These are phyloP conservation scores for Claviceps monticola DNA, from an alignment of 2,329 filamentous ascomycete species.

Conservation along the genomic window DNA sequence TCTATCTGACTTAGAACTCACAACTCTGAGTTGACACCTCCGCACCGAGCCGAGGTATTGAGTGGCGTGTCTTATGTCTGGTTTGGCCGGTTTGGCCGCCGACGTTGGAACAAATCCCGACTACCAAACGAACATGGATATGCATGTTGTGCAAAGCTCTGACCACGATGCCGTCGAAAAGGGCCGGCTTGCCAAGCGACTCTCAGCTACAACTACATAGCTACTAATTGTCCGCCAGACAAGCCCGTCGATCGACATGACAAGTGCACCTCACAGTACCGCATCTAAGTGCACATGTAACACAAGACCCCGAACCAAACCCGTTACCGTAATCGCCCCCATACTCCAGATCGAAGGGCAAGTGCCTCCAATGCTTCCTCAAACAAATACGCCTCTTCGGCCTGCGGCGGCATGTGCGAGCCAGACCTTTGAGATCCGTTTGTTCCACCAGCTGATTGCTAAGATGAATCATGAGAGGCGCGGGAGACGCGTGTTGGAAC, in stretches of 20 bases:
- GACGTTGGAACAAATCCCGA: no score
- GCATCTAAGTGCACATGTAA: slow-evolving; percentile 6
- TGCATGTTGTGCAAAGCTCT: background rate
- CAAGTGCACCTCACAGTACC: slow-evolving; percentile 4
- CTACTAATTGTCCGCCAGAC: slow-evolving; percentile 1
- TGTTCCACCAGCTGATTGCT: slow-evolving; percentile 2
- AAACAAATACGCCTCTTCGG: background rate
- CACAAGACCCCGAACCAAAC: slow-evolving; percentile 1
- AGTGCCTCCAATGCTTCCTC: background rate
- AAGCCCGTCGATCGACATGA: slow-evolving; percentile 1
- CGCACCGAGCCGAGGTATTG: no score
- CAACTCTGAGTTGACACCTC: no score
- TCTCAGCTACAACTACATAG: background rate
- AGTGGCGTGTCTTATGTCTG: no score
- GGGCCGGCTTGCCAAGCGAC: background rate
- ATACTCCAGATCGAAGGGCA: background rate
- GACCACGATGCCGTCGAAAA: background rate
- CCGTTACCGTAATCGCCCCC: background rate
- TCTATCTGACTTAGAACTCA: no score
- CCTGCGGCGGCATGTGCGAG: slow-evolving; percentile 2
- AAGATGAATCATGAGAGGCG: background rate
- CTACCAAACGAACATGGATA: no score
- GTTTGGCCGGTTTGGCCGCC: no score
- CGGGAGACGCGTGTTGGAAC: background rate
- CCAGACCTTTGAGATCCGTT: slow-evolving; percentile 2